phyloP scores from a whole-genome alignment of 306 rosid species.

The barrel medic (Medicago truncatula) region DNA sequence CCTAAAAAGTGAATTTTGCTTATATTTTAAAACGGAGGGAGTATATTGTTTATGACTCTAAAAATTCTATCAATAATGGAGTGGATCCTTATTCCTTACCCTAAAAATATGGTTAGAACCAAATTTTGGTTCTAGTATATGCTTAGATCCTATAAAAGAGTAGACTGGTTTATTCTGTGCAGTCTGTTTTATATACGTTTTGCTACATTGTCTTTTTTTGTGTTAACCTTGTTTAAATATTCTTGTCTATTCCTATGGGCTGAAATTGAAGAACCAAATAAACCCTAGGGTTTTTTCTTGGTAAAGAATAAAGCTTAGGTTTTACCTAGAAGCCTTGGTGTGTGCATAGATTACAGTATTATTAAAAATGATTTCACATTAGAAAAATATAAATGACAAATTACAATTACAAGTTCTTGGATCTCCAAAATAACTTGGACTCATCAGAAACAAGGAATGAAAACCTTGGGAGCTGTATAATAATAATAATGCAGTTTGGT shows the following conservation, averaged over 20 bases:
- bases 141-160: background rate
- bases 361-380: background rate
- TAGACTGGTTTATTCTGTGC: slow-evolving; percentile 3
- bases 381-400: background rate
- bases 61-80: too few relatives aligned
- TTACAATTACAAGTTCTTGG: background rate
- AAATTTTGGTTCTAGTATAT: too few relatives aligned
- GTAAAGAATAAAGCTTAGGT: too few relatives aligned
- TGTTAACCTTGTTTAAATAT: background rate
- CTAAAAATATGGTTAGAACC: too few relatives aligned
- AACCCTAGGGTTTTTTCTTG: background rate
- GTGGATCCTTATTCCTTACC: too few relatives aligned
- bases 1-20: too few relatives aligned
- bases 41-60: too few relatives aligned
- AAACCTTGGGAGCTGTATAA: background rate
- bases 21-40: too few relatives aligned
- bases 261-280: background rate
- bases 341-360: background rate
- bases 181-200: background rate
- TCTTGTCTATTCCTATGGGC: background rate
- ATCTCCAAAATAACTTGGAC: slow-evolving; percentile 14
- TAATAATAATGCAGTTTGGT: background rate
- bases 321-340: background rate
- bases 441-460: background rate
- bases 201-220: slow-evolving; percentile 15